phyloP scores from a whole-genome alignment of 2,329 filamentous ascomycete genomes.

The Fusarium pseudoanthophilum region DNA sequence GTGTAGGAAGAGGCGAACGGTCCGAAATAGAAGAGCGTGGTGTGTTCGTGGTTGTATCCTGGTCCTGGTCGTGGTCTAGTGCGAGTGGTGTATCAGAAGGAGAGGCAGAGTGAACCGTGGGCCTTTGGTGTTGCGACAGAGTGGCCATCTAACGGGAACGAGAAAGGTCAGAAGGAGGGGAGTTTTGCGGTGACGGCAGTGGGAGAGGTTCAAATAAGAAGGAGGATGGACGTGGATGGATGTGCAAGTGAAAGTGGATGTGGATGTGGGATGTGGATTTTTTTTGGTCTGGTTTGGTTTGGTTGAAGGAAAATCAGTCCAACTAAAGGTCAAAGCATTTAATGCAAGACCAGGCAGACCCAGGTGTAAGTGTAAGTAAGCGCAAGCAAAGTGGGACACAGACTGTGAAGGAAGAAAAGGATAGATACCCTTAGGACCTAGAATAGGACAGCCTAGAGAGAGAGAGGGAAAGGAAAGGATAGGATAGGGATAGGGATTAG shows the following conservation, averaged over 20 bases:
- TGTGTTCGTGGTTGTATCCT: slow-evolving; percentile 23
- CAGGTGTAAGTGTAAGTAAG: slow-evolving; percentile 29
- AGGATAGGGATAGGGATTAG: slow-evolving; percentile 23
- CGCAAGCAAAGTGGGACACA: slow-evolving; percentile 25
- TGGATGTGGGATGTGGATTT: slow-evolving; percentile 10
- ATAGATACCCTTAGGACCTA: slow-evolving; percentile 9
- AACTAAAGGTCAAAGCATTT: slow-evolving; percentile 3
- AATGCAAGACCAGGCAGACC: background rate
- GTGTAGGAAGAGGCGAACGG: slow-evolving; percentile 38
- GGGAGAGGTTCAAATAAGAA: slow-evolving; percentile 51
- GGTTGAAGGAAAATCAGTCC: slow-evolving; percentile 10
- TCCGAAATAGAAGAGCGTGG: slow-evolving; percentile 47
- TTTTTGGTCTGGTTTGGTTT: background rate
- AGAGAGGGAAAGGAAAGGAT: slow-evolving; percentile 5
- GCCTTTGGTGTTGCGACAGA: slow-evolving; percentile 51
- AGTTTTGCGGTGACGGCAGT: slow-evolving; percentile 45
- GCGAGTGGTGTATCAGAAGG: slow-evolving; percentile 37
- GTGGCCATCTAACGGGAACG: slow-evolving; percentile 59
- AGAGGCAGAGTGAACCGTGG: slow-evolving; percentile 46
- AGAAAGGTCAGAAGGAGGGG: slow-evolving; percentile 46
- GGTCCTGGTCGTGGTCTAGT: slow-evolving; percentile 20
- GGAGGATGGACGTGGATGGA: slow-evolving; percentile 26
- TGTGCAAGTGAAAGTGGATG: slow-evolving; percentile 1
- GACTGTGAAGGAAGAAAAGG: slow-evolving; percentile 16
- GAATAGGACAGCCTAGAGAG: slow-evolving; percentile 4